Conservation (phyloP, 306 rosid species). For the Gynostemma pentaphyllum region DNA sequence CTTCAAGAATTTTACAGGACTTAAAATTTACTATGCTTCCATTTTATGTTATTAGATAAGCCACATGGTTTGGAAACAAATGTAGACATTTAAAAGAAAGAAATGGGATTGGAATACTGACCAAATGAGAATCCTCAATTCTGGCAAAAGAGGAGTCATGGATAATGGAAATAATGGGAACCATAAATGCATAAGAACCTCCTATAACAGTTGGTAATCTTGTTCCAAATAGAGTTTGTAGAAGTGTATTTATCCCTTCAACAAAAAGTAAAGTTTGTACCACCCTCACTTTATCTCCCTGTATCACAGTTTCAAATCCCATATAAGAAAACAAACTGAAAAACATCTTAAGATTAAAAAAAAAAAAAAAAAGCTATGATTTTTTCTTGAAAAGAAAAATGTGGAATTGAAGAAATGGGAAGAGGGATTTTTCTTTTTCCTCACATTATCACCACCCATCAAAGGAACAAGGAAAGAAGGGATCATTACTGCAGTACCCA, state of each 20-base stretch:
- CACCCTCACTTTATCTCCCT: constrained; percentile 98
- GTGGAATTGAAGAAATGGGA: not conserved
- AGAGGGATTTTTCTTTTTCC: constrained; percentile 18
- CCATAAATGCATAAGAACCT: constrained; percentile 95
- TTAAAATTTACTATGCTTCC: not conserved
- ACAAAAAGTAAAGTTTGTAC: constrained; percentile 87
- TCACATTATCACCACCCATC: constrained; percentile 95
- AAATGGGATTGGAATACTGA: constrained; percentile 26
- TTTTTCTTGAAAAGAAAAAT: not conserved
- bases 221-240: constrained; percentile 94
- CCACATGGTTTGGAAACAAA: not conserved
- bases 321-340: not conserved
- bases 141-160: constrained; percentile 56
- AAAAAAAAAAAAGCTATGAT: too few species aligned
- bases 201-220: constrained; percentile 93
- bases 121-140: constrained; percentile 67
- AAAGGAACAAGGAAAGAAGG: constrained; percentile 93
- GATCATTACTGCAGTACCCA: constrained; percentile 99
- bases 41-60: not conserved
- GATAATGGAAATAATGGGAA: constrained; percentile 83
- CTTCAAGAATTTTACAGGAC: too few species aligned
- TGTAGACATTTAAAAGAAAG: not conserved
- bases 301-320: constrained; percentile 8
- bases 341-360: constrained; percentile 2
- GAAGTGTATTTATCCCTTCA: constrained; percentile 86